phyloP scores from a whole-genome alignment of 1,139 yeast genomes.

The Protomyces inundatus region DNA sequence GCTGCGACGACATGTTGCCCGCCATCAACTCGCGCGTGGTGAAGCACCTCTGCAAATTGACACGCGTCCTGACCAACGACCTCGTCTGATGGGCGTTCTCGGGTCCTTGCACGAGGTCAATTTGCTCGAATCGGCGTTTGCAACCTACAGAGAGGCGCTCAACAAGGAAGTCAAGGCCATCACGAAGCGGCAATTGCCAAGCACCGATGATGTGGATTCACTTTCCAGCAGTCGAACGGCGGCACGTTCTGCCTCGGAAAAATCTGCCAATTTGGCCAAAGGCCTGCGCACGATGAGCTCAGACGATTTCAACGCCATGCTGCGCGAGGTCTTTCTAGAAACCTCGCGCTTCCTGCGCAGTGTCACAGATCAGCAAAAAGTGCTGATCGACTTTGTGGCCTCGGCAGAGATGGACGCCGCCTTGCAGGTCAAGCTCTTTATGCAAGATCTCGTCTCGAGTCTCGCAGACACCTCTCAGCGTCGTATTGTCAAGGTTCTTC shows the following conservation, averaged over 20 bases:
- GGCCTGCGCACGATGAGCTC: constrained; percentile 62
- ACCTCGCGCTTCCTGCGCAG: constrained; percentile 70
- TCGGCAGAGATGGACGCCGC: constrained; percentile 44
- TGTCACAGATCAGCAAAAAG: constrained; percentile 70
- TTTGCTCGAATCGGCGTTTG: constrained; percentile 59
- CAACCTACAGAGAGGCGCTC: constrained; percentile 61
- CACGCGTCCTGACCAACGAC: neutral
- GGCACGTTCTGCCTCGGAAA: constrained; percentile 32
- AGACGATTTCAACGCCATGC: constrained; percentile 67
- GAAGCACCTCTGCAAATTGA: too few species aligned
- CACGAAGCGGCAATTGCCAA: constrained; percentile 61
- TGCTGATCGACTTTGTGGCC: constrained; percentile 62
- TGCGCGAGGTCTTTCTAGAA: constrained; percentile 55
- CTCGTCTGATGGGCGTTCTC: neutral
- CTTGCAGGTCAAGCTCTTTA: constrained; percentile 31
- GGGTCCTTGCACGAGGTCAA: constrained; percentile 45
- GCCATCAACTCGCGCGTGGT: neutral
- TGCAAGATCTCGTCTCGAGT: constrained; percentile 47
- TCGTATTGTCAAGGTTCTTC: constrained; percentile 70
- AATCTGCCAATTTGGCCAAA: constrained; percentile 45
- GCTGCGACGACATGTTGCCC: constrained; percentile 1
- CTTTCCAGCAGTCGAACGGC: constrained; percentile 32
- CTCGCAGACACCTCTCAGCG: constrained; percentile 70
- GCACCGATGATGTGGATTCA: constrained; percentile 37
- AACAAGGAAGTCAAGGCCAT: constrained; percentile 66